Percentiles rank a stretch among this genome's conserved stretches.
These are phyloP conservation scores for Cryptococcus maquisensis DNA, from an alignment of 1,284 basidiomycete genomes.

Conservation along the genomic window DNA sequence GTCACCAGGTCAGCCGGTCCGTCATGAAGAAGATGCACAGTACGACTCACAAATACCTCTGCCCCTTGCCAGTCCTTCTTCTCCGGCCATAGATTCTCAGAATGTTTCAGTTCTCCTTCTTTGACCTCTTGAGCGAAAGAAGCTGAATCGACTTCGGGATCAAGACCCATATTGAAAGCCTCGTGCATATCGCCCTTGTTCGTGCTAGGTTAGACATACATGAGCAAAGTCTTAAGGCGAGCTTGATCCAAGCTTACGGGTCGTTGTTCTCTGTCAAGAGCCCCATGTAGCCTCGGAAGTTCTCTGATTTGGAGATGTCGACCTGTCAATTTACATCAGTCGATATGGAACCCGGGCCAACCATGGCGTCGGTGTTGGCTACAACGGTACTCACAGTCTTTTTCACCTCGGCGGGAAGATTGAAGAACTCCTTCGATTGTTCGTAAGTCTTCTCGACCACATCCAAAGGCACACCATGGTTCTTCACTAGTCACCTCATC, in stretches of 20 bases:
- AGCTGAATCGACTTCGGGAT: conserved; percentile 43
- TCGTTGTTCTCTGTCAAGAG: conserved; percentile 43
- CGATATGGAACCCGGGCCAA: conserved; percentile 37
- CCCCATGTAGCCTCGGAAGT: conserved; percentile 67
- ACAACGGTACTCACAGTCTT: conserved; percentile 57
- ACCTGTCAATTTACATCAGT: conserved; percentile 53
- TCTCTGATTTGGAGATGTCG: conserved; percentile 61
- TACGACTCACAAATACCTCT: conserved; percentile 44
- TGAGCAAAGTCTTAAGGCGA: conserved; percentile 36
- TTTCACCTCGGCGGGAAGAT: conserved; percentile 58
- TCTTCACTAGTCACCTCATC: conserved; percentile 55
- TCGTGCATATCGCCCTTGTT: conserved; percentile 73
- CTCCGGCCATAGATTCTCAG: conserved; percentile 48
- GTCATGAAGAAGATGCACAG: not conserved
- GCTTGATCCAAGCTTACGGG: conserved; percentile 38
- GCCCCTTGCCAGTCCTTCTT: conserved; percentile 56
- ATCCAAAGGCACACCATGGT: conserved; percentile 61
- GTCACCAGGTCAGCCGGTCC: conserved; percentile 48
- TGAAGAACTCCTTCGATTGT: conserved; percentile 62
- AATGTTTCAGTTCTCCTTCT: conserved; percentile 40
- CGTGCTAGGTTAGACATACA: conserved; percentile 26
- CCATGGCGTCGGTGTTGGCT: no score
- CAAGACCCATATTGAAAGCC: conserved; percentile 74
- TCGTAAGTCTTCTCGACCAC: conserved; percentile 54
- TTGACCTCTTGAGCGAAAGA: conserved; percentile 1